phyloP scores from a whole-genome alignment of 305 asterid species.

The Fraxinus baroniana region DNA sequence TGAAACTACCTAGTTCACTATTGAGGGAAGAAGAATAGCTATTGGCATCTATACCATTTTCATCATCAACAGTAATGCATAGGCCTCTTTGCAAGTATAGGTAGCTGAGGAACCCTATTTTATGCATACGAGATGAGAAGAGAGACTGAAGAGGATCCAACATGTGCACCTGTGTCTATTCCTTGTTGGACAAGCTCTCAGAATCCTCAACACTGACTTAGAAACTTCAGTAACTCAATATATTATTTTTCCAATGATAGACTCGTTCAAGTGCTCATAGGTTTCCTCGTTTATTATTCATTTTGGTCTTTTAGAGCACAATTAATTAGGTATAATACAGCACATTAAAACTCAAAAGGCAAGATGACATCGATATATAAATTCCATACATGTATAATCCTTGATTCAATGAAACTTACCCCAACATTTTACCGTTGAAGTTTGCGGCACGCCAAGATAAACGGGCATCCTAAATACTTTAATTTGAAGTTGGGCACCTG shows the following conservation, averaged over 20 bases:
- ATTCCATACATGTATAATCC: constrained; percentile 1
- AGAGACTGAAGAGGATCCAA: neutral
- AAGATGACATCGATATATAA: neutral
- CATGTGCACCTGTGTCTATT: neutral
- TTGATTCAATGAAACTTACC: neutral
- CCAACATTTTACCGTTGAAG: neutral
- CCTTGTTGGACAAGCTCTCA: neutral
- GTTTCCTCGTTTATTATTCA: neutral
- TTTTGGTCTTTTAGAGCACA: neutral
- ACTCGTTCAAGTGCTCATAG: neutral
- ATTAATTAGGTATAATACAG: neutral
- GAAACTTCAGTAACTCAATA: neutral
- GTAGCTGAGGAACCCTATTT: neutral
- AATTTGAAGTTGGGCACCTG: constrained; percentile 25
- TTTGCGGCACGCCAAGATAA: constrained; percentile 28
- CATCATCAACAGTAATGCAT: neutral
- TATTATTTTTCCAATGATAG: neutral
- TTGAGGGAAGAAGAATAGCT: neutral
- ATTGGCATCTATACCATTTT: constrained; percentile 7
- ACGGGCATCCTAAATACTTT: constrained; percentile 22
- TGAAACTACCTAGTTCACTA: neutral
- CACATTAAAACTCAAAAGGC: neutral
- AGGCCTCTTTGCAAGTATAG: neutral
- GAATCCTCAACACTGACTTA: neutral
- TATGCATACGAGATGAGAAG: neutral